Base-by-base conservation (phyloP, 441 rosid genomes). In the Eutrema salsugineum region DNA sequence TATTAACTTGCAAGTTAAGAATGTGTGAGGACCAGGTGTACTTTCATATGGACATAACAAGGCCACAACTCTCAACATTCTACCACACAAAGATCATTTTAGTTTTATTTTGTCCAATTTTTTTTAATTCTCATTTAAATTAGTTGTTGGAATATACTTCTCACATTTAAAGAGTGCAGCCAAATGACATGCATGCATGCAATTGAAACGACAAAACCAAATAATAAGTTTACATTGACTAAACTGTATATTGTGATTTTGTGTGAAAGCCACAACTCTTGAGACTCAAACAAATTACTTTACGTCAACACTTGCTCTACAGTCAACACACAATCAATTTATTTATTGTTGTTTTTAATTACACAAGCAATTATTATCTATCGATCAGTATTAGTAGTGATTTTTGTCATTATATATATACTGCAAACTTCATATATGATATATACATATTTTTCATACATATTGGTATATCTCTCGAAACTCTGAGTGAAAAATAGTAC, bases 141-240 rank as follows among this genome's bases (percentile, higher is more conserved):
- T 71, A 66, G 69, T 77, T 51, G 77, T 71, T 77, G 80, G 63
- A 66, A 60, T 60, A 77, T 65, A 71, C 53, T 77, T 71, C 72
- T 77, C 69, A 61, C 54, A 77, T 66, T 66, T 46, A 71, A 71
- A 54, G 77, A 59, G 15, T 59, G 64, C 59, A 71, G 64, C 68
- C 76, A 60, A n/a, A 46, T 60, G 57, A 66, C 53, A 77, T 77
- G 69, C 77, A 66, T 71, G 77, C 72, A 77, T 70, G 76, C 80
- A 59, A 60, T 35, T 64, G 53, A 51, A 71, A 71, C 43, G 68
- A 77, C 56, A 58, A 58, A 77, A 2, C 60, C 42, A 57, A 43
- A 51, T 50, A 10, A 64, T 47, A 63, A 55, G 59, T 63, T 68
- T 63, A 56, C 54, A 64, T 11, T 57, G 68, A 62, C 67, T 38